A percentile compares a stretch with the other conserved stretches of the same genome.
Evolutionary conservation across 129 eudicot species (phyloP).

Genomic region (Ambrosia trifida): DNA sequence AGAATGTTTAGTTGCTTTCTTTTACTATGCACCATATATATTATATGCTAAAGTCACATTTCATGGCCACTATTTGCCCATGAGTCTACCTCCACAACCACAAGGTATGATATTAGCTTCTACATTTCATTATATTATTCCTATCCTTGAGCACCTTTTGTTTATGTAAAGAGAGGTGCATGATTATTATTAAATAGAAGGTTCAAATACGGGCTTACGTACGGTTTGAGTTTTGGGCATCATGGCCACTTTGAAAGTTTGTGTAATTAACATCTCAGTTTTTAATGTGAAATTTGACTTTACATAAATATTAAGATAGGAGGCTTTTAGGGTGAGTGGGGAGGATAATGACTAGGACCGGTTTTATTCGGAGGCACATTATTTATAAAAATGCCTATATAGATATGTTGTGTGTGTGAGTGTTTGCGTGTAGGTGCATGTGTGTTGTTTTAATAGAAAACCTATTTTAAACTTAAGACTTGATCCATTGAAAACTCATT

Average conservation of each 20-base stretch:
- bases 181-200: not conserved
- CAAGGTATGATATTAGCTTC: slow-evolving; percentile 6
- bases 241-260: not conserved
- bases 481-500: no score
- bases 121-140: not conserved
- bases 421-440: no score
- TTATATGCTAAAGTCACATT: slow-evolving; percentile 35
- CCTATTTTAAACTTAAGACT: no score
- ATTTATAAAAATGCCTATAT: no score
- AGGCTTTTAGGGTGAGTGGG: no score
- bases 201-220: slow-evolving; percentile 4
- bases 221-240: not conserved
- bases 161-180: slow-evolving; percentile 1
- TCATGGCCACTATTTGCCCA: slow-evolving; percentile 35
- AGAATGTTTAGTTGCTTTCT: slow-evolving; percentile 39
- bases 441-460: no score
- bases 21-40: slow-evolving; percentile 38
- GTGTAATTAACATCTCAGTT: not conserved
- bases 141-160: not conserved
- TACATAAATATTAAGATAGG: no score
- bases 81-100: slow-evolving; percentile 18
- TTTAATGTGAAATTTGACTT: not conserved
- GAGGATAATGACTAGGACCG: no score
- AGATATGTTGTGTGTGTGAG: no score
- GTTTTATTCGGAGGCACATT: no score